Evolutionary conservation across 805 yeast species (phyloP), one percentile per base, ranked within the genome.

Genomic region (Saturnispora diversa): DNA sequence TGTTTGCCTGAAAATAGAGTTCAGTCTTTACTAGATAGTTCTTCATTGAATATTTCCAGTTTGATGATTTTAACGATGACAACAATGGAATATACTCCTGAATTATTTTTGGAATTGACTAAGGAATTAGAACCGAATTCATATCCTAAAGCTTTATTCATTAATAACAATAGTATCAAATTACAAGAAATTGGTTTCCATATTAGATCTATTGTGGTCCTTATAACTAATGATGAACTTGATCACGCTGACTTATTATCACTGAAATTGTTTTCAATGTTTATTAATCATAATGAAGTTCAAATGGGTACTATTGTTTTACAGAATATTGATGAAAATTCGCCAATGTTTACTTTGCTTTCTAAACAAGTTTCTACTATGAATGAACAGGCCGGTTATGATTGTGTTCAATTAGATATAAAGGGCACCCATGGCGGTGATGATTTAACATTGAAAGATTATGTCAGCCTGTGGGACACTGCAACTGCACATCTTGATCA

Each of bases 1-100:
- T 50, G 58, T 19, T 39, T 58, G 12, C 60, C 60, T 0, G 57
- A 55, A 16, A 56, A 50, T 15, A 44, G 40, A 16, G 22, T 55
- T 6, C 45, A 46, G 27, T 50, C 63, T 3, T 34, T 56, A 12
- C 38, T 55, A 13, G 44, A 46, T 13, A 53, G 53, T 28, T 33
- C 54, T 1, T 23, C 40, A 3, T 50, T 45, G 33, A 44, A 46
- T 28, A 25, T 33, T 1, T 32, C 51, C 26, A 57, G 54, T 43
- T 47, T 59, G 13, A 37, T 58, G 8, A 46, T 58, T 10, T 21
- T 51, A 19, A 47, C 60, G 1, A 45, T 58, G 22, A 46, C 50
- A 21, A 46, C 50, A 31, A 50, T 42, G 19, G 54, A 53, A 7
- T 58, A 43, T 39, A 39, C 44, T 8, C 28, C 44, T 3, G 37